Evolutionary conservation across 495 filamentous ascomycete species (phyloP), one percentile per base, ranked within the genome.

Genomic region (Amorphotheca resinae): DNA sequence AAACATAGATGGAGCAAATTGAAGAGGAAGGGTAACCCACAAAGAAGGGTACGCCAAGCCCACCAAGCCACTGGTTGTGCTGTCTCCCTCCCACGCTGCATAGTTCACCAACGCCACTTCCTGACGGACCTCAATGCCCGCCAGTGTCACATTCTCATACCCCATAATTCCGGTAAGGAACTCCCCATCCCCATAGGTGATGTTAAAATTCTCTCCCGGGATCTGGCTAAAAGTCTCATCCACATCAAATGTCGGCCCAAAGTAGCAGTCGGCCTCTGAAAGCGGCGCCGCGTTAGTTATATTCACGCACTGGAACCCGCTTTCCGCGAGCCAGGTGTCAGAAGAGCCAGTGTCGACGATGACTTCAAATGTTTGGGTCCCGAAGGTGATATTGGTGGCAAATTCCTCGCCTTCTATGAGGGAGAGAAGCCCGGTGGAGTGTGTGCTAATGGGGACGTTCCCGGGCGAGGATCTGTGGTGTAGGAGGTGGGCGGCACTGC

Each of bases 281-380:
- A 37, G 15, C 5, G 34, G 34, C 7, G 34, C 34, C 14, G 8
- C 41, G 12, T 15, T 60, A n/a, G 38, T 52, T 6, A 46, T 31
- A 33, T 59, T 55, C 14, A 69, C 50, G 48, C 77, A 83, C 9
- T 50, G 38, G 41, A 69, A 80, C 11, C 61, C 58, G 4, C 54
- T 46, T 25, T 63, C 50, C 14, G 68, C 62, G 9, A 80, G 52
- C 67, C 75, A 81, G 6, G 73, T 77, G 49, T 83, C 79, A 47
- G 63, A 68, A 46, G 69, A 74, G 4, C 78, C 77, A 12, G 75
- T 80, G 52, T 80, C 79, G 36, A 83, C 59, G 20, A 73, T 65
- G 11, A 72, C 53, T 4, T 63, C 46, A 48, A 77, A 72, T 1
- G 54, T 65, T 44, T 67, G 46, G 31, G 48, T 55, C 2, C 64